These are phyloP conservation scores for Jasminum sambac DNA, from an alignment of 257 asterid species.

Conservation along the genomic window DNA sequence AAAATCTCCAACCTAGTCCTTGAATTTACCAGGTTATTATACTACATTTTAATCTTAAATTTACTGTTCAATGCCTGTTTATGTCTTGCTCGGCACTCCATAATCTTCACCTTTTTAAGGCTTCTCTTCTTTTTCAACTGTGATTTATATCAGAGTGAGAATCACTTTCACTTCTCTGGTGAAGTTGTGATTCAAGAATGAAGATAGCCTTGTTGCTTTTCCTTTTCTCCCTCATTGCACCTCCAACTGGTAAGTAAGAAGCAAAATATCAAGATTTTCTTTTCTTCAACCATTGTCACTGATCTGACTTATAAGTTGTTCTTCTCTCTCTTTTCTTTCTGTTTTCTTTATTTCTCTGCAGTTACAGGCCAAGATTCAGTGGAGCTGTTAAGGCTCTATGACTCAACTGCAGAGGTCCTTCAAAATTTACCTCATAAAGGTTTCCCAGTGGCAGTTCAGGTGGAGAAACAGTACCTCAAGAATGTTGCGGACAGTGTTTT, in stretches of 20 bases:
- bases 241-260: constrained; percentile 37
- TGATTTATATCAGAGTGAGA: constrained; percentile 18
- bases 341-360: constrained; percentile 30
- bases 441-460: constrained; percentile 42
- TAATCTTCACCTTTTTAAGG: not conserved
- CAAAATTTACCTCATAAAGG: constrained; percentile 26
- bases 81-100: not conserved
- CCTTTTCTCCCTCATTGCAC: constrained; percentile 26
- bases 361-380: constrained; percentile 52
- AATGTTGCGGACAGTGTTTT: constrained; percentile 60
- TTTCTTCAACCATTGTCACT: not conserved
- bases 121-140: not conserved
- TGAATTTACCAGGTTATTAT: not conserved
- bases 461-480: constrained; percentile 45
- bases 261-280: not conserved
- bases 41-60: too few relatives aligned
- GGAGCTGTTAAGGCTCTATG: constrained; percentile 37
- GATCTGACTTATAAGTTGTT: not conserved
- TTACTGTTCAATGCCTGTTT: not conserved
- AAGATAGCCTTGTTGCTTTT: constrained; percentile 21
- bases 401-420: constrained; percentile 30
- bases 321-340: too few relatives aligned
- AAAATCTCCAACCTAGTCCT: too few relatives aligned
- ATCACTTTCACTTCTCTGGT: constrained; percentile 6
- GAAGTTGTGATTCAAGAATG: too few relatives aligned